Evolutionary conservation across 2,329 filamentous ascomycete species (phyloP).

Genomic region (Sphaceloma murrayae): DNA sequence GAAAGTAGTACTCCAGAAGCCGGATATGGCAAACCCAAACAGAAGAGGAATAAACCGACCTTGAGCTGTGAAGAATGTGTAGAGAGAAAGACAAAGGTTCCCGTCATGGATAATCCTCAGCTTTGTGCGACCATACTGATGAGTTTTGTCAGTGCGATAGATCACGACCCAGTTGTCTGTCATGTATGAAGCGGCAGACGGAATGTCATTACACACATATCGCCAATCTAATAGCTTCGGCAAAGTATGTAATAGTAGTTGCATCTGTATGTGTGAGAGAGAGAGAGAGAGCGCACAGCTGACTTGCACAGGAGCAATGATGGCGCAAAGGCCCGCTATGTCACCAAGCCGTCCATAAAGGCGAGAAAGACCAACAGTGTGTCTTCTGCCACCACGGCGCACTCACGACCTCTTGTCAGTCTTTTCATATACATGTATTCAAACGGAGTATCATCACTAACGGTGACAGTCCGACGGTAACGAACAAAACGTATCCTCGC

Average conservation of each 20-base stretch:
- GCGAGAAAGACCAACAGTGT: slow-evolving; percentile 25
- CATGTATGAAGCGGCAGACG: slow-evolving; percentile 66
- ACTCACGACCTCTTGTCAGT: slow-evolving; percentile 17
- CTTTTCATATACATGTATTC: neutral
- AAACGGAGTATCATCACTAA: slow-evolving; percentile 14
- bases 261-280: slow-evolving; percentile 7
- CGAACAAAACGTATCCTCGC: neutral
- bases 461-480: slow-evolving; percentile 3
- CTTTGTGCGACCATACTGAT: slow-evolving; percentile 14
- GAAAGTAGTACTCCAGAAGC: slow-evolving; percentile 12
- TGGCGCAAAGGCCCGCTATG: slow-evolving; percentile 21
- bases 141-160: slow-evolving; percentile 55
- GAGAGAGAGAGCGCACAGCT: too few relatives aligned
- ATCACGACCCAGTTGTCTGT: slow-evolving; percentile 47
- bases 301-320: slow-evolving; percentile 21
- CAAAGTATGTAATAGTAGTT: slow-evolving; percentile 54
- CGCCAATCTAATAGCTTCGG: slow-evolving; percentile 56
- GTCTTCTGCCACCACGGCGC: slow-evolving; percentile 20
- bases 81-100: slow-evolving; percentile 70
- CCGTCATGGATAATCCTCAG: slow-evolving; percentile 21
- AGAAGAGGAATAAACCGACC: slow-evolving; percentile 77
- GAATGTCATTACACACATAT: slow-evolving; percentile 66
- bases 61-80: slow-evolving; percentile 72
- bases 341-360: slow-evolving; percentile 30
- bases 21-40: slow-evolving; percentile 40